Evolutionary conservation across 1,284 basidiomycete species (phyloP).

Genomic region (Fomitopsis betulina): DNA sequence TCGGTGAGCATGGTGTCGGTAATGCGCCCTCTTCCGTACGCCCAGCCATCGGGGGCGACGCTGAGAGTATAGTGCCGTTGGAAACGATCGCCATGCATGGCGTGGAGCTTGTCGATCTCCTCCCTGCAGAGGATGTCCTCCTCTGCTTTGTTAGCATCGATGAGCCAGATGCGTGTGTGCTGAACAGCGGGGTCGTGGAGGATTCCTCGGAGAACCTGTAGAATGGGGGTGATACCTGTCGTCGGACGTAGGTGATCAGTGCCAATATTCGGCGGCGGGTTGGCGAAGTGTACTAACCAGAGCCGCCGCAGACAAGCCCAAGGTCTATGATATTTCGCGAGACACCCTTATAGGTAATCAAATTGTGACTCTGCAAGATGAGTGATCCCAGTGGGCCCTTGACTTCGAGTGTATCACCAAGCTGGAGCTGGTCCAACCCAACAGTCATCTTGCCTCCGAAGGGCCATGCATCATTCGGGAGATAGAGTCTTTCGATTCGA

Average conservation of each 20-base stretch:
- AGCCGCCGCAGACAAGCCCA: slow-evolving; percentile 60
- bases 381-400: slow-evolving; percentile 67
- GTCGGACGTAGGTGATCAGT: not conserved
- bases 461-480: slow-evolving; percentile 35
- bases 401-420: slow-evolving; percentile 52
- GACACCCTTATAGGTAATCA: slow-evolving; percentile 35
- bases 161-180: slow-evolving; percentile 43
- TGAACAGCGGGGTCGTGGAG: slow-evolving; percentile 37
- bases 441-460: slow-evolving; percentile 56
- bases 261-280: not conserved
- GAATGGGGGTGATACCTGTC: slow-evolving; percentile 56
- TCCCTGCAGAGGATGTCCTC: slow-evolving; percentile 49
- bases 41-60: slow-evolving; percentile 34
- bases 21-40: slow-evolving; percentile 40
- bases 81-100: slow-evolving; percentile 33
- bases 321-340: slow-evolving; percentile 38
- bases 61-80: slow-evolving; percentile 45
- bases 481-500: slow-evolving; percentile 35
- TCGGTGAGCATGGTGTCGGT: slow-evolving; percentile 33
- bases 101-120: slow-evolving; percentile 43
- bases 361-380: slow-evolving; percentile 43
- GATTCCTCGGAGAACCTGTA: slow-evolving; percentile 49
- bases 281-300: slow-evolving; percentile 28
- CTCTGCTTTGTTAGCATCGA: slow-evolving; percentile 49
- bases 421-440: slow-evolving; percentile 43